A percentile compares a stretch with the other conserved stretches of the same genome.
phyloP scores from a whole-genome alignment of 2,329 filamentous ascomycete genomes.

The Zasmidium cellare region DNA sequence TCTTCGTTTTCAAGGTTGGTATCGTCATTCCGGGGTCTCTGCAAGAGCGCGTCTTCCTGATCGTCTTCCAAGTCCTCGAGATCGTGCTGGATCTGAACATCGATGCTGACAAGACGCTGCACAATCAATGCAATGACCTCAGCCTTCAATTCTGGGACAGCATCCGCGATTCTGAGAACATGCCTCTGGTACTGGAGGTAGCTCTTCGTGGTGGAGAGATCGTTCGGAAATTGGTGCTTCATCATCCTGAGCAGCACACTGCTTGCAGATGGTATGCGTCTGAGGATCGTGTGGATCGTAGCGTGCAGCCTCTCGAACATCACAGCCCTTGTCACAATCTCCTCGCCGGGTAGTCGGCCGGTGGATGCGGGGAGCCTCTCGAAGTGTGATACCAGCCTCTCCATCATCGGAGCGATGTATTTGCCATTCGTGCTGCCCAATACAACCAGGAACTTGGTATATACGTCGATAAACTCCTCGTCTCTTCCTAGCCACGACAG shows the following conservation, averaged over 20 bases:
- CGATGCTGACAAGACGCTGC: conserved; percentile 86
- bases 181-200: conserved; percentile 90
- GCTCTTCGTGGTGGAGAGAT: conserved; percentile 69
- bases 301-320: conserved; percentile 75
- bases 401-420: conserved; percentile 72
- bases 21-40: conserved; percentile 49
- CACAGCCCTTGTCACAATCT: conserved; percentile 60
- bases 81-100: conserved; percentile 92
- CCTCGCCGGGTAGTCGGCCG: conserved; percentile 55
- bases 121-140: conserved; percentile 83
- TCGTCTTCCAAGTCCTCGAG: conserved; percentile 92
- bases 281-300: conserved; percentile 72
- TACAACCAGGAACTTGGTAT: conserved; percentile 57
- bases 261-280: conserved; percentile 77
- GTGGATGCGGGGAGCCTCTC: conserved; percentile 58
- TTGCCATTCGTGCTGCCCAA: conserved; percentile 80
- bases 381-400: conserved; percentile 80
- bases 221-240: conserved; percentile 35
- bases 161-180: conserved; percentile 72
- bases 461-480: conserved; percentile 58
- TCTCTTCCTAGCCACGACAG: conserved; percentile 64
- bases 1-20: conserved; percentile 53
- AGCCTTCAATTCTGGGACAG: conserved; percentile 73
- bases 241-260: conserved; percentile 61
- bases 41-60: conserved; percentile 70